A percentile compares a stretch with the other conserved stretches of the same genome.
phyloP scores from a whole-genome alignment of 106 monocot genomes.

The Allium cepa region DNA sequence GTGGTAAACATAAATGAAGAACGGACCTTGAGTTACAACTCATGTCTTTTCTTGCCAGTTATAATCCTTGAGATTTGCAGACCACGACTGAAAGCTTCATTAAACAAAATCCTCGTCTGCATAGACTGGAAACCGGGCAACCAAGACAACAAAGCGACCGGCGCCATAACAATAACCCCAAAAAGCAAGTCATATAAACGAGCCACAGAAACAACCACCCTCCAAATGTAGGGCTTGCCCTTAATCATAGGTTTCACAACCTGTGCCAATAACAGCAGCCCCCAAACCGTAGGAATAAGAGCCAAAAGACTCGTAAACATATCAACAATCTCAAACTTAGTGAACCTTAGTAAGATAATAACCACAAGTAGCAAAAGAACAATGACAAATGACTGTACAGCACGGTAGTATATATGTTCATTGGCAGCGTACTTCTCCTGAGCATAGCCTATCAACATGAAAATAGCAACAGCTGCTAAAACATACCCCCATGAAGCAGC shows the following conservation, averaged over 20 bases:
- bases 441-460: conserved; percentile 55
- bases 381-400: conserved; percentile 61
- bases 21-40: conserved; percentile 11
- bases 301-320: conserved; percentile 79
- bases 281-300: conserved; percentile 79
- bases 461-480: conserved; percentile 43
- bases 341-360: conserved; percentile 55
- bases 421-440: conserved; percentile 71
- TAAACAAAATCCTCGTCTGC: conserved; percentile 95
- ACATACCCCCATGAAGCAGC: conserved; percentile 78
- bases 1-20: background rate
- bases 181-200: conserved; percentile 84
- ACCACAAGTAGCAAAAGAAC: conserved; percentile 33
- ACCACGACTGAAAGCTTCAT: conserved; percentile 94
- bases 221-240: conserved; percentile 57
- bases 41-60: conserved; percentile 56
- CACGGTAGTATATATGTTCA: conserved; percentile 76
- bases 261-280: conserved; percentile 59
- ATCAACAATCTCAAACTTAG: conserved; percentile 57
- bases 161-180: conserved; percentile 70
- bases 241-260: conserved; percentile 46
- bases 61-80: conserved; percentile 90
- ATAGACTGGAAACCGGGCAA: conserved; percentile 85
- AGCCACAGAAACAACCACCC: conserved; percentile 63
- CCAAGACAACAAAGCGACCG: conserved; percentile 82